These are phyloP conservation scores for Salix brachista DNA, from an alignment of 345 rosid genomes.

Conservation along the genomic window DNA sequence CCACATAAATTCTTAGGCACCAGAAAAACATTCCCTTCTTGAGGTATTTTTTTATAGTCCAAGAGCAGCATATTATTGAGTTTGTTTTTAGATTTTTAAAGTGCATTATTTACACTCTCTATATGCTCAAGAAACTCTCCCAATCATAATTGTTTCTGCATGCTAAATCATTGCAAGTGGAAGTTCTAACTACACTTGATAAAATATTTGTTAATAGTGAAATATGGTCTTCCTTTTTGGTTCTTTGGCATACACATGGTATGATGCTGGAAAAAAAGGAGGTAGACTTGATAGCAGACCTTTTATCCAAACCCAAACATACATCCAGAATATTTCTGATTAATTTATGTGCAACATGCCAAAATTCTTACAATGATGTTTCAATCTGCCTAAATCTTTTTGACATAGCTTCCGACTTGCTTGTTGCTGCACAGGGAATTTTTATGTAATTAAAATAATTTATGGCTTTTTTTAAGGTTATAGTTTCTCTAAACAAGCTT, in stretches of 20 bases:
- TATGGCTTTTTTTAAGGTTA: not conserved
- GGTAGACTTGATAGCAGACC: not conserved
- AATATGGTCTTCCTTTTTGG: not conserved
- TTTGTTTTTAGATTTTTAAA: too few relatives aligned
- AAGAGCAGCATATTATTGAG: not conserved
- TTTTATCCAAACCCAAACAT: not conserved
- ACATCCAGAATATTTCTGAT: too few relatives aligned
- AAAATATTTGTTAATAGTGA: not conserved
- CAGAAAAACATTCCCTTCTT: not conserved
- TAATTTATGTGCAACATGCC: too few relatives aligned
- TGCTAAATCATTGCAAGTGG: not conserved
- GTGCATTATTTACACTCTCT: too few relatives aligned
- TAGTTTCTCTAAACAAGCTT: not conserved
- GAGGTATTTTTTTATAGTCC: not conserved
- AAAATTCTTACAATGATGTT: not conserved
- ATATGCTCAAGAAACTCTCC: too few relatives aligned
- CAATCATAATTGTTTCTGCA: not conserved
- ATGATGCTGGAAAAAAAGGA: not conserved
- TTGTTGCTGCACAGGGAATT: slow-evolving; percentile 2
- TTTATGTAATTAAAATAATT: not conserved
- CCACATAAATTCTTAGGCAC: not conserved
- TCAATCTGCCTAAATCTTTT: not conserved
- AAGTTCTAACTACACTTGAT: not conserved
- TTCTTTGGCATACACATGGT: not conserved
- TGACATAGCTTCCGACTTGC: not conserved